phyloP scores from a whole-genome alignment of 148 eudicot species.

The Silene uniflora region DNA sequence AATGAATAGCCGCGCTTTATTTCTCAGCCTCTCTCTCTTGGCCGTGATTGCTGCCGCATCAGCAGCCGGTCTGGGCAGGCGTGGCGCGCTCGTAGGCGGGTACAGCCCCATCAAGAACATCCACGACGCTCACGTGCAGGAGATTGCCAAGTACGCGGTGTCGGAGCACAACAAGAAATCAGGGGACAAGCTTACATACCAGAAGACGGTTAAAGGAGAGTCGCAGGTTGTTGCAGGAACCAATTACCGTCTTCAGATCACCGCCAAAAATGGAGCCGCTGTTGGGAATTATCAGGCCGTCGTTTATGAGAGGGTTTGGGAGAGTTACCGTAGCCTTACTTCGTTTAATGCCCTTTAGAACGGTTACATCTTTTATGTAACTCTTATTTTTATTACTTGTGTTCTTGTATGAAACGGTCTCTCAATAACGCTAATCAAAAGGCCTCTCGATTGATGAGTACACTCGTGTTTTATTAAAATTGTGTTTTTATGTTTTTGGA shows the following conservation, averaged over 20 bases:
- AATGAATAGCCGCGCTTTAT: constrained; percentile 1
- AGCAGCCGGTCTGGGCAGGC: background rate
- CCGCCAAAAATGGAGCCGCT: constrained; percentile 34
- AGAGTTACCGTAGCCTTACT: constrained; percentile 25
- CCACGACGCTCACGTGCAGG: constrained; percentile 31
- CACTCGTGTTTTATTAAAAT: too few species aligned
- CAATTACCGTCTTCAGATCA: constrained; percentile 36
- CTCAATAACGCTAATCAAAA: too few species aligned
- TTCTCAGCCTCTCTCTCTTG: constrained; percentile 11
- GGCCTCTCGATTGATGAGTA: too few species aligned
- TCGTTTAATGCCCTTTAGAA: constrained; percentile 30
- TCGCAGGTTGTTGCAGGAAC: constrained; percentile 48
- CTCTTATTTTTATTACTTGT: too few species aligned
- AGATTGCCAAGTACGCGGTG: constrained; percentile 49
- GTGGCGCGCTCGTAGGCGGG: background rate
- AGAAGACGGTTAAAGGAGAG: constrained; percentile 32
- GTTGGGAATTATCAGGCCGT: constrained; percentile 27
- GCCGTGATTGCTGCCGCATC: constrained; percentile 6
- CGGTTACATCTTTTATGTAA: too few species aligned
- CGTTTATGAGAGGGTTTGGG: constrained; percentile 47
- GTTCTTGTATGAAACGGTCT: too few species aligned
- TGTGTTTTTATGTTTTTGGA: too few species aligned
- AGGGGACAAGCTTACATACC: constrained; percentile 8
- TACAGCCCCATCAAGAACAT: constrained; percentile 31
- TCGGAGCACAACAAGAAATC: constrained; percentile 34